Evolutionary conservation across 164 flowering plant genomes (phyloP).

Genomic region (Taxillus chinensis): DNA sequence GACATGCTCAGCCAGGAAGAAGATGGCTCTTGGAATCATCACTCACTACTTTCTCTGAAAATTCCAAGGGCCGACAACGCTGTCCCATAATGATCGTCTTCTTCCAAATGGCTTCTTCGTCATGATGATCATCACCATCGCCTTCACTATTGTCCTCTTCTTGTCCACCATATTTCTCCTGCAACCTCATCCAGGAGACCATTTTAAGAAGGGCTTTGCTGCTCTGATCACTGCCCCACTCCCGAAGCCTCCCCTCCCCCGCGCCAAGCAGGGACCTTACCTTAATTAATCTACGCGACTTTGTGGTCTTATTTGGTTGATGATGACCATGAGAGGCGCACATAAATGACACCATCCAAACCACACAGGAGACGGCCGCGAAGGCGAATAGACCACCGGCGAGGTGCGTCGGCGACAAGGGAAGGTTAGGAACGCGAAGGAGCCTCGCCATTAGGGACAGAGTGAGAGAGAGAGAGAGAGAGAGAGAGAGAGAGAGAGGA

Average conservation of each 20-base stretch:
- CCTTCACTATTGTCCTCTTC: constrained; percentile 4
- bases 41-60: constrained; percentile 37
- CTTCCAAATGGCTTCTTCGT: constrained; percentile 46
- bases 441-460: no score
- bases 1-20: no score
- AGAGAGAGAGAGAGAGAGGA: no score
- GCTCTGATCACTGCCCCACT: constrained; percentile 19
- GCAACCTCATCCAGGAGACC: constrained; percentile 45
- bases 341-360: constrained; percentile 14
- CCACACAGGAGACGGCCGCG: constrained; percentile 7
- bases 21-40: no score
- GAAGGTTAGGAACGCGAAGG: no score
- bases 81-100: constrained; percentile 54
- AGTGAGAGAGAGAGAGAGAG: no score
- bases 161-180: constrained; percentile 18
- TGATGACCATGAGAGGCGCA: constrained; percentile 15
- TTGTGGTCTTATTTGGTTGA: neutral
- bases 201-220: constrained; percentile 32
- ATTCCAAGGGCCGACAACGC: constrained; percentile 48
- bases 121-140: constrained; percentile 3
- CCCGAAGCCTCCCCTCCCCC: constrained; percentile 8
- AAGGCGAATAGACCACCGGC: constrained; percentile 8
- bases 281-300: neutral
- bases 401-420: neutral
- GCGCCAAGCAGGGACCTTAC: neutral